These are phyloP conservation scores for Epithemia pelagica DNA, from an alignment of 108 stramenopile genomes.

Conservation along the genomic window DNA sequence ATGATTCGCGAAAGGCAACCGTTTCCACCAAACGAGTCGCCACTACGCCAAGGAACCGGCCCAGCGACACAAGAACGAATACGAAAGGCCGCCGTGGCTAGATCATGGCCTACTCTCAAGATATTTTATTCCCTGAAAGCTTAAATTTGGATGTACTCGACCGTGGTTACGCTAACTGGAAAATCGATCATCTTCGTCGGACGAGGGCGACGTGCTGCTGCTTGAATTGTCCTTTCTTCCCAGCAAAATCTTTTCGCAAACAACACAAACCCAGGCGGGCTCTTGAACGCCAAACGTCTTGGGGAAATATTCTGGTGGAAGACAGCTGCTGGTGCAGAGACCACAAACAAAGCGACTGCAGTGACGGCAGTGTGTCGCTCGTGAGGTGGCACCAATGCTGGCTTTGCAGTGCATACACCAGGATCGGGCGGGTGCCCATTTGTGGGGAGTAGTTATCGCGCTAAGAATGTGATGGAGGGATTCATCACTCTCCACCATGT, in stretches of 20 bases:
- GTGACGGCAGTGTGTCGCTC: constrained; percentile 60
- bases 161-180: neutral
- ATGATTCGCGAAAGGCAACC: constrained; percentile 31
- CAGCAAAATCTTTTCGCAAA: constrained; percentile 46
- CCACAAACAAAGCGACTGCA: constrained; percentile 73
- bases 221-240: constrained; percentile 24
- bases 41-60: too few species aligned
- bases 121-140: too few species aligned
- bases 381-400: constrained; percentile 36
- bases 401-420: constrained; percentile 83
- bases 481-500: constrained; percentile 66
- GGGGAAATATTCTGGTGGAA: constrained; percentile 42
- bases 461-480: constrained; percentile 51
- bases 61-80: too few species aligned
- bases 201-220: neutral
- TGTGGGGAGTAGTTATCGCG: constrained; percentile 48
- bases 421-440: constrained; percentile 45
- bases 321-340: constrained; percentile 27
- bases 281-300: constrained; percentile 34
- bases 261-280: constrained; percentile 33
- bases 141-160: too few species aligned
- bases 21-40: too few species aligned
- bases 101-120: too few species aligned
- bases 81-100: too few species aligned
- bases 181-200: constrained; percentile 1